Base-by-base conservation (phyloP, 805 yeast species). In the Priceomyces melissophilus region DNA sequence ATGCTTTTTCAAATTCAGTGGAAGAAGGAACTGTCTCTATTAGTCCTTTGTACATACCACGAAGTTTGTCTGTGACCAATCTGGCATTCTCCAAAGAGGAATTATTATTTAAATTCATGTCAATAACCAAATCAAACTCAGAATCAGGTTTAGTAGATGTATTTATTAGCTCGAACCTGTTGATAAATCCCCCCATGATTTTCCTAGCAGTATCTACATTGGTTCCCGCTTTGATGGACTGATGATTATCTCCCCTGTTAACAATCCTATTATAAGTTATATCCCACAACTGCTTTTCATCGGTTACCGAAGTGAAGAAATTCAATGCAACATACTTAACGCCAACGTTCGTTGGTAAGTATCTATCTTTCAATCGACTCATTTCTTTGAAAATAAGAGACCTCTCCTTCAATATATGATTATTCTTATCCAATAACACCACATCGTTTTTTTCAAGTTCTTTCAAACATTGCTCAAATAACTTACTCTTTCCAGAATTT, bases 241-340 rank as follows among this genome's bases (percentile, higher is more conserved):
- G 96, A 58, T 93, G 99, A 47, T 86, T 83, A 54, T 89, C 89
- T 2, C 96, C 97, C 50, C 99, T 73, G 2, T 56, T 54, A 4
- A 69, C 37, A 0, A 91, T 84, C 41, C 97, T 71, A 0, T 66
- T 58, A 7, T 65, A 60, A 0, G 96, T 86, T 0, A 80, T 44
- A 2, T 67, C 49, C 75, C 79, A 75, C 1, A 81, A 50, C 4
- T 60, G 50, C 1, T 55, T 45, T 10, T 61, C 52, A n/a, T 58
- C 55, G 3, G 61, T 47, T 23, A 45, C 38, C 9, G 39, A 28
- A 0, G 76, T 71, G 6, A 82, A 60, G 56, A 86, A 91, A 47
- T 88, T 81, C 35, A 90, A 56, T 16, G 87, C 86, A 23, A 91
- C 72, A 37, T 78, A 77, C 38, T 77, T 74, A 23, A 87, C 55